Evolutionary conservation across 1,284 basidiomycete genomes (phyloP), one percentile per base, ranked within the genome.

Genomic region (Xanthoconium separans): DNA sequence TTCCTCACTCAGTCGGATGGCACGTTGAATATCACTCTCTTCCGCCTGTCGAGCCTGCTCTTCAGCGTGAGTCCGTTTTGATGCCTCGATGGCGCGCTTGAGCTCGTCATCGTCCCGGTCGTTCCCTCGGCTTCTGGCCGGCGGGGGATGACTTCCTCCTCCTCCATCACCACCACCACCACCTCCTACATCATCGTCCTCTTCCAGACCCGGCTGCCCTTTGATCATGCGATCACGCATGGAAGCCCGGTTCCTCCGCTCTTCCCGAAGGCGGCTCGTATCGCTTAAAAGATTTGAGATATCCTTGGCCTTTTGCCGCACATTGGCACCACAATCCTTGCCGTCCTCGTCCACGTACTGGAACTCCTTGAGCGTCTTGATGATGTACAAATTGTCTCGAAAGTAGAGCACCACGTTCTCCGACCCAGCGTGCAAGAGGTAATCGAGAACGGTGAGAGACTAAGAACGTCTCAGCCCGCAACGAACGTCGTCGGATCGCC

Each of bases 321-420:
- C 96, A 72, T 99, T 99, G 44, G 94, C 93, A 44, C 97, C 97
- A 69, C 98, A 95, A 69, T 99, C 97, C 73, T 97, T 97, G 56
- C 90, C 91, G 52, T 90, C 87, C 68, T 99, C 97, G 73, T 99
- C 97, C 58, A 98, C 76, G 69, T 89, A 98, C 66, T 98, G 95
- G 75, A 99, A 99, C 73, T 99, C 97, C 72, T 98, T 98, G 60
- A 99, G 84, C 1, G 96, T 99, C 80, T 99, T 99, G 83, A 99
- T 87, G 66, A 99, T 85, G 75, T 99, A 99, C 59, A 98, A 77
- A 71, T 99, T 99, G 74, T 99, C 96, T 58, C 85, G 85, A 81
- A 99, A 99, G 77, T 99, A 99, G 68, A 98, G 91, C 61, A 99
- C 95, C 30, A 97, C 94, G 70, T 99, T 98, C 74, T 99, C 96